Percentiles rank a stretch among this genome's conserved stretches.
Conservation (phyloP, 2,329 filamentous ascomycete species). For the Albifimbria verrucaria region DNA sequence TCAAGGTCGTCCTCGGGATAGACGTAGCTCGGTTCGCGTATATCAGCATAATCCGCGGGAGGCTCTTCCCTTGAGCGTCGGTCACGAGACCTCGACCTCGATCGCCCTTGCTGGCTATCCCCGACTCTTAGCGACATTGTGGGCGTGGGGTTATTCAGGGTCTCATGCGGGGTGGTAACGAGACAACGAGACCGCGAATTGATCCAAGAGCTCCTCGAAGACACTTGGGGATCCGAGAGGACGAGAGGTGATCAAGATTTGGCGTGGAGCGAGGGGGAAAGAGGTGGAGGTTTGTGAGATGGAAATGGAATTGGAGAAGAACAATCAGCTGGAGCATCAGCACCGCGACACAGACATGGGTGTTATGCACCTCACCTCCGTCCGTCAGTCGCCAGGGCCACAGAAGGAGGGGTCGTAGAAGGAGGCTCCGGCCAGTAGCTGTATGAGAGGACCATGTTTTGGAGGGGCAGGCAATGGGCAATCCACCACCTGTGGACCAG, state of each 20-base stretch:
- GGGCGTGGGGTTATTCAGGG: background rate
- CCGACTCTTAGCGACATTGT: conserved; percentile 52
- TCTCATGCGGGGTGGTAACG: background rate
- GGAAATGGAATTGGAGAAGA: too few species aligned
- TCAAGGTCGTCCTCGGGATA: conserved; percentile 41
- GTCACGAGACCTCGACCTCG: conserved; percentile 42
- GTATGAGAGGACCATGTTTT: background rate
- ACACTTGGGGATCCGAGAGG: too few species aligned
- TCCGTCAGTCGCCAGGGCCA: too few species aligned
- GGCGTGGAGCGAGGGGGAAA: too few species aligned
- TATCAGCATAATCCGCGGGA: conserved; percentile 33
- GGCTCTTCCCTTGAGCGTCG: conserved; percentile 27
- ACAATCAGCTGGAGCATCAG: too few species aligned
- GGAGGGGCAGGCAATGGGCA: background rate
- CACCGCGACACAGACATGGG: too few species aligned
- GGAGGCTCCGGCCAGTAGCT: background rate
- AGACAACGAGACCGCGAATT: background rate
- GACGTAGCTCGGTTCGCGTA: conserved; percentile 38
- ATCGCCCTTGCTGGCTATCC: conserved; percentile 41
- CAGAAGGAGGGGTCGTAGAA: background rate
- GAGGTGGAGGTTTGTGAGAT: too few species aligned
- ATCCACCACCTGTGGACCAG: background rate
- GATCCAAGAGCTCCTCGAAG: too few species aligned
- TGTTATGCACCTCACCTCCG: too few species aligned
- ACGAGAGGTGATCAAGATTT: too few species aligned